These are phyloP conservation scores for Cupressus sempervirens DNA, from an alignment of 75 land plant species.

Conservation along the genomic window DNA sequence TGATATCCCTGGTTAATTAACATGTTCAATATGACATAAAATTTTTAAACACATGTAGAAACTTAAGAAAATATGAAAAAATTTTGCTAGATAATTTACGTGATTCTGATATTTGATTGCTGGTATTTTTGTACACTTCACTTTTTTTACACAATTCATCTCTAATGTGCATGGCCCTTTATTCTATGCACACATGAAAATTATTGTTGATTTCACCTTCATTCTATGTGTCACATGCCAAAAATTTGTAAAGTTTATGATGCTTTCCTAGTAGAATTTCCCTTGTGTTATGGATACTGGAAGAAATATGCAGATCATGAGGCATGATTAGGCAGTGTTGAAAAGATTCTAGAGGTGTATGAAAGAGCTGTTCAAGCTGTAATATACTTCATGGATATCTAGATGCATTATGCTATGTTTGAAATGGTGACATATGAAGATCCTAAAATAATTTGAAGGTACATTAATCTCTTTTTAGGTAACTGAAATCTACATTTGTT, in stretches of 20 bases:
- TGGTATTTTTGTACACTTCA: background rate
- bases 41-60: background rate
- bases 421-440: constrained; percentile 81
- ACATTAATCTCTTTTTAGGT: no score
- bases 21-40: background rate
- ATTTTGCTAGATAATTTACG: background rate
- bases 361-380: constrained; percentile 95
- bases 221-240: constrained; percentile 54
- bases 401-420: constrained; percentile 87
- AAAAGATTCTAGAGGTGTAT: constrained; percentile 89
- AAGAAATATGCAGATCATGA: constrained; percentile 99
- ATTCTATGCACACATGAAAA: no score
- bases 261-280: no score
- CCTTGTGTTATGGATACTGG: constrained; percentile 99
- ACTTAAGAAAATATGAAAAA: background rate
- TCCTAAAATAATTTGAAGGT: constrained; percentile 84
- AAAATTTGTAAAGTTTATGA: constrained; percentile 81
- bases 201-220: constrained; percentile 31
- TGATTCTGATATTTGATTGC: background rate
- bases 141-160: background rate
- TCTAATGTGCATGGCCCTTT: background rate
- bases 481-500: no score
- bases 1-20: no score
- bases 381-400: constrained; percentile 95
- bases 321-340: constrained; percentile 52